These are phyloP conservation scores for Geotrichum klebahnii DNA, from an alignment of 1,139 yeast species.

Conservation along the genomic window DNA sequence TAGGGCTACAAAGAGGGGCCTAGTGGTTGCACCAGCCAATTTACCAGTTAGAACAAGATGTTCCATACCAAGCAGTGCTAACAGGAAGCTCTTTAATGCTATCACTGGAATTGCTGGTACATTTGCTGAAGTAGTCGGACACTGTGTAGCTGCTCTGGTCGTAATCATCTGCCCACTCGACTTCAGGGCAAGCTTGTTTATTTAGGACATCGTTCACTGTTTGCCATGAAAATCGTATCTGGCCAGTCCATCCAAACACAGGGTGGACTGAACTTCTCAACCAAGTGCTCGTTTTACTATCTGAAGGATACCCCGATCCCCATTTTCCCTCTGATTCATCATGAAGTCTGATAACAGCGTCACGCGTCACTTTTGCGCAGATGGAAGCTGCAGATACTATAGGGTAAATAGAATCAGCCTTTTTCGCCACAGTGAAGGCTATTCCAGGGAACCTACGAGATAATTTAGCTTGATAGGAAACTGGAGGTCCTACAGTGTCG, in stretches of 20 bases:
- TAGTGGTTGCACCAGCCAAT: not conserved
- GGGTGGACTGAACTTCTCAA: slow-evolving; percentile 57
- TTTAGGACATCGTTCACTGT: slow-evolving; percentile 74
- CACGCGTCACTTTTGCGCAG: slow-evolving; percentile 95
- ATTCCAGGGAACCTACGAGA: slow-evolving; percentile 63
- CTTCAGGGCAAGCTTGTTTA: slow-evolving; percentile 46
- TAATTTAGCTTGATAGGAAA: slow-evolving; percentile 71
- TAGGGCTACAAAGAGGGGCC: slow-evolving; percentile 1
- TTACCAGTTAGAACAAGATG: slow-evolving; percentile 5
- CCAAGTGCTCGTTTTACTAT: slow-evolving; percentile 80
- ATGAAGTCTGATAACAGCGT: slow-evolving; percentile 52
- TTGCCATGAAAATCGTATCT: slow-evolving; percentile 90
- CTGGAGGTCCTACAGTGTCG: slow-evolving; percentile 97
- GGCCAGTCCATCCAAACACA: slow-evolving; percentile 80
- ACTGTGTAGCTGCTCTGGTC: slow-evolving; percentile 13
- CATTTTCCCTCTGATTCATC: slow-evolving; percentile 42
- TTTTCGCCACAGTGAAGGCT: slow-evolving; percentile 81
- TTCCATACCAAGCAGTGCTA: slow-evolving; percentile 14
- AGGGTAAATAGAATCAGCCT: slow-evolving; percentile 92
- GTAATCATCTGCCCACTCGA: slow-evolving; percentile 57
- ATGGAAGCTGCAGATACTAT: slow-evolving; percentile 95
- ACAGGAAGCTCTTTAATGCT: slow-evolving; percentile 3
- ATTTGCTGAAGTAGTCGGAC: slow-evolving; percentile 7
- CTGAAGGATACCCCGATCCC: slow-evolving; percentile 95
- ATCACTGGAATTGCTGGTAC: not conserved